Conservation (phyloP, 495 filamentous ascomycete genomes). For the Pseudevernia furfuracea region DNA sequence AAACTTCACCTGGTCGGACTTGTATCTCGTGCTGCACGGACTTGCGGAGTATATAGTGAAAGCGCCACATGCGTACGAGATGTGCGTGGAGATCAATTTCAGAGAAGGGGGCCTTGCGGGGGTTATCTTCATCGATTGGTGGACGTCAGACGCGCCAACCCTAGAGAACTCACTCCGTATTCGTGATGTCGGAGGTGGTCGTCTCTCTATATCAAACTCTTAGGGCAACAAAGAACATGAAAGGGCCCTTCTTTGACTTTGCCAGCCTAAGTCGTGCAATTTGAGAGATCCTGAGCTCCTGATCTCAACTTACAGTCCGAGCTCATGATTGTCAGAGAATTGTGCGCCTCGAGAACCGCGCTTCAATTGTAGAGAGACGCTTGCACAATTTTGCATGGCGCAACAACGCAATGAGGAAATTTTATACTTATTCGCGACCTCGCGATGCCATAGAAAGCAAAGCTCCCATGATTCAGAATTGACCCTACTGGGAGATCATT, state of each 20-base stretch:
- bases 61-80: background rate
- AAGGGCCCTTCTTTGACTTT: background rate
- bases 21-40: background rate
- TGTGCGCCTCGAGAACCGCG: background rate
- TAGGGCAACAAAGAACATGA: background rate
- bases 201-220: background rate
- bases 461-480: too few species aligned
- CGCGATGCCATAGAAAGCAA: too few species aligned
- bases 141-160: background rate
- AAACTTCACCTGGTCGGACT: background rate
- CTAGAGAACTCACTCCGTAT: background rate
- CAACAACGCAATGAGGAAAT: too few species aligned
- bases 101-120: background rate
- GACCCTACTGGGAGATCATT: too few species aligned
- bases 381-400: background rate
- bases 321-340: background rate
- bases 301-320: background rate
- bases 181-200: background rate
- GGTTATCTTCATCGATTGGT: background rate
- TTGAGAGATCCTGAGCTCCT: background rate
- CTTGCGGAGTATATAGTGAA: background rate
- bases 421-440: too few species aligned
- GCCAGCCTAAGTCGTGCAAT: background rate
- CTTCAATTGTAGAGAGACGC: background rate
- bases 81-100: slow-evolving; percentile 3